phyloP scores from a whole-genome alignment of 306 rosid species.

The Sicyos edulis region DNA sequence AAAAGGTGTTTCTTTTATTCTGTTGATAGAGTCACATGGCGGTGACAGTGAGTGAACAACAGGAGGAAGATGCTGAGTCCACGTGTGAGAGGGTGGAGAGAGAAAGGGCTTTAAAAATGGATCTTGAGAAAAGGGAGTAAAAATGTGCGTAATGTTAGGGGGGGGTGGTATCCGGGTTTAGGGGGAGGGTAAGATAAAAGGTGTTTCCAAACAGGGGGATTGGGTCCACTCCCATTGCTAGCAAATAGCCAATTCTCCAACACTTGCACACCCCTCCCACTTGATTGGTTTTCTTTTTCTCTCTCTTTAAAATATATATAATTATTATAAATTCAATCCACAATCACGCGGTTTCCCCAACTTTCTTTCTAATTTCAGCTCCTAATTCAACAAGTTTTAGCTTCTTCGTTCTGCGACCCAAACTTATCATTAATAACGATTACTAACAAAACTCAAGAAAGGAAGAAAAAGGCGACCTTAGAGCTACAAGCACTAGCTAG shows the following conservation, averaged over 20 bases:
- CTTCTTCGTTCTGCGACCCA: too few species aligned
- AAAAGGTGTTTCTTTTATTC: not conserved
- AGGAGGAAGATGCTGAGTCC: not conserved
- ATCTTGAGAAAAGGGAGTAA: constrained; percentile 56
- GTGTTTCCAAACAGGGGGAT: constrained; percentile 16
- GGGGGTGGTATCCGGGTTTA: constrained; percentile 49
- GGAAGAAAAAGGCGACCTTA: not conserved
- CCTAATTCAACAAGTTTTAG: not conserved
- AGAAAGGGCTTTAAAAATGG: too few species aligned
- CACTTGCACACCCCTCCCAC: too few species aligned
- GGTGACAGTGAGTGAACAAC: not conserved
- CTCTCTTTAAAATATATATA: too few species aligned
- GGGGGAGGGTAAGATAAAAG: not conserved
- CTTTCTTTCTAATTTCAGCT: constrained; percentile 4
- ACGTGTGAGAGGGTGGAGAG: constrained; percentile 16
- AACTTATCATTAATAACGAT: not conserved
- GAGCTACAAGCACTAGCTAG: not conserved
- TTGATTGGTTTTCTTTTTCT: too few species aligned
- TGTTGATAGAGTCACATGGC: not conserved
- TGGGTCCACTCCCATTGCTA: too few species aligned
- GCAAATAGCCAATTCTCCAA: too few species aligned
- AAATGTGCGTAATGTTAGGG: constrained; percentile 65
- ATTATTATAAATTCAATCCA: too few species aligned
- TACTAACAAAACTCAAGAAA: not conserved
- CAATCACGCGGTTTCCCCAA: constrained; percentile 7